These are phyloP conservation scores for Geranomyces variabilis DNA, from an alignment of 192 early-diverging fungal species.

Conservation along the genomic window DNA sequence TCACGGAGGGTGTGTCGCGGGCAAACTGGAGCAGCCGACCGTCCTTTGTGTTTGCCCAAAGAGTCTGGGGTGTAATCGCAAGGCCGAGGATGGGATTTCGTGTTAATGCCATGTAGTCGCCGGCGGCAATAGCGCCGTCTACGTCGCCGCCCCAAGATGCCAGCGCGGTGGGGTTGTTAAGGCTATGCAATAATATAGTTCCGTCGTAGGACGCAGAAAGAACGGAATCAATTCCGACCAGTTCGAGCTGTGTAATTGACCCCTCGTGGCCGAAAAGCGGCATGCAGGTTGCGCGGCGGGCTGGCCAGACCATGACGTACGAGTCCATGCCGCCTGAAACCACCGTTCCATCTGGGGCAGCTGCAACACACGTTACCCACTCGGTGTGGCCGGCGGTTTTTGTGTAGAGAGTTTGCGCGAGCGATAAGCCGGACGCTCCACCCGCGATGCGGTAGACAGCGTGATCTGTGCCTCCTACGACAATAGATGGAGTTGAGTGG, in stretches of 20 bases:
- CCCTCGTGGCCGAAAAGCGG: slow-evolving; percentile 20
- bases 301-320: slow-evolving; percentile 24
- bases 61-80: not conserved
- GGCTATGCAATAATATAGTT: slow-evolving; percentile 11
- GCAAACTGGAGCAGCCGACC: slow-evolving; percentile 24
- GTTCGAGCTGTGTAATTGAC: slow-evolving; percentile 13
- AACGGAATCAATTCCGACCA: not conserved
- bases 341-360: slow-evolving; percentile 20
- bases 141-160: slow-evolving; percentile 27
- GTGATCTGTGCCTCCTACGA: slow-evolving; percentile 30
- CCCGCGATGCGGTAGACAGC: slow-evolving; percentile 23
- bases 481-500: not conserved
- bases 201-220: slow-evolving; percentile 29
- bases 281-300: slow-evolving; percentile 1
- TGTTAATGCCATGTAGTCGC: slow-evolving; percentile 36
- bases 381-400: slow-evolving; percentile 30
- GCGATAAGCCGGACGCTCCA: not conserved
- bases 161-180: not conserved
- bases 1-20: not conserved
- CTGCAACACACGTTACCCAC: slow-evolving; percentile 29
- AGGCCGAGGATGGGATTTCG: slow-evolving; percentile 27
- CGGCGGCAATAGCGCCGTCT: slow-evolving; percentile 25
- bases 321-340: slow-evolving; percentile 39
- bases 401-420: slow-evolving; percentile 23
- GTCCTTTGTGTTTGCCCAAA: slow-evolving; percentile 18